Base-by-base conservation (phyloP, 345 rosid genomes). In the Atalantia buxifolia region DNA sequence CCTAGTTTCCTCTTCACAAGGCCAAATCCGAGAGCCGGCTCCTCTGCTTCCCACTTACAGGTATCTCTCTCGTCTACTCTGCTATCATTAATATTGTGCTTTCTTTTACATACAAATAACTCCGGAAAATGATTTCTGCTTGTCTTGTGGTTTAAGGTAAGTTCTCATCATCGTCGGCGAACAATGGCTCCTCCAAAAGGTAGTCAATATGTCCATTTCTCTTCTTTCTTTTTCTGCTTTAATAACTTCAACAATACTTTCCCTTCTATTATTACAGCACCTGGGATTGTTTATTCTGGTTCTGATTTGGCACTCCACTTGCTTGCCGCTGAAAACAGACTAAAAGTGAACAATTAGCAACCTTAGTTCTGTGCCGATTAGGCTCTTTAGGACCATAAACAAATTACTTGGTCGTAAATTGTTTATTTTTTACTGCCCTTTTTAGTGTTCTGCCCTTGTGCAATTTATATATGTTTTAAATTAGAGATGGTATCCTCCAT, bases 1-100 rank as follows among this genome's bases (percentile, higher is more conserved):
- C 88, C 85, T 76, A 55, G 55, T 66, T 38, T 45, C 55, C 7
- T 21, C 42, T 60, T 3, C 28, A 8, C 33, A 6, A 3, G 4
- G 27, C 19, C 85, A 76, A 82, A 77, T 85, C 88, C 86, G 80
- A 83, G 72, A 61, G 66, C 72, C 84, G 69, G 79, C 71, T 19
- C 24, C 55, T 78, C 84, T 38, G 68, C 78, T 40, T 28, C 55
- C 14, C 50, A 67, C n/a, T 57, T 7, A 9, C 85, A 82, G 88
- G 90, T 84, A 19, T 57, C 2, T 36, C 21, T 25, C 24, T 24
- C 9, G 42, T 25, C 7, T 3, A 2, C 31, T 27, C 10, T 30
- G 24, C 24, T 33, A 28, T 21, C 56, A 21, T 18, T 24, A 38
- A 7, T 35, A 9, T 22, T 18, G 24, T 19, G 19, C 9, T 50